These are phyloP conservation scores for Trichophyton simii DNA, from an alignment of 2,329 filamentous ascomycete genomes.

Conservation along the genomic window DNA sequence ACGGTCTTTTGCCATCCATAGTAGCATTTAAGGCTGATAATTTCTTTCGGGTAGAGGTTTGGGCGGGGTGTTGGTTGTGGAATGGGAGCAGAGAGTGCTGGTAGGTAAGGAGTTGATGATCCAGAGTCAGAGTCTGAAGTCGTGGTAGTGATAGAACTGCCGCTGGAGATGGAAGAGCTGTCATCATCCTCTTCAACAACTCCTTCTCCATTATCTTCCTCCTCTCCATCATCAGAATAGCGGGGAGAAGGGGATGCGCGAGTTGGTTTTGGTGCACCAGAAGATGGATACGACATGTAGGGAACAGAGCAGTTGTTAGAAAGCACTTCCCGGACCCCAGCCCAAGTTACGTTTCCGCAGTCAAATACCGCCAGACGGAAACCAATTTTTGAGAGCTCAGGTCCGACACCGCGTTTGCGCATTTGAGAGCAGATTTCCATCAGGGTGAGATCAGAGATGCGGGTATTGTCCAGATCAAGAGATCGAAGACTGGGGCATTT, in stretches of 20 bases:
- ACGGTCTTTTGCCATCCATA: slow-evolving; percentile 93
- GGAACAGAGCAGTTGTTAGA: slow-evolving; percentile 68
- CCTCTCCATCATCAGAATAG: neutral
- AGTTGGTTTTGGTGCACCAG: slow-evolving; percentile 24
- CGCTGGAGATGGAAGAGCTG: neutral
- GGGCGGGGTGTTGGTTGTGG: neutral
- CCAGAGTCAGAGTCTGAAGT: neutral
- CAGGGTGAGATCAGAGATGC: slow-evolving; percentile 73
- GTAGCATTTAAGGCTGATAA: slow-evolving; percentile 83
- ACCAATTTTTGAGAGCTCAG: slow-evolving; percentile 44
- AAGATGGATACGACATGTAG: slow-evolving; percentile 31
- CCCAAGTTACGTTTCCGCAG: slow-evolving; percentile 85
- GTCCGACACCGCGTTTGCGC: slow-evolving; percentile 48
- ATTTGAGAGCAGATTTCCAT: slow-evolving; percentile 76
- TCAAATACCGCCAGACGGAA: slow-evolving; percentile 77
- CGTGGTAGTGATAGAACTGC: slow-evolving; percentile 1
- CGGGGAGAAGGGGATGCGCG: slow-evolving; percentile 10
- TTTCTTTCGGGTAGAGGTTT: slow-evolving; percentile 57
- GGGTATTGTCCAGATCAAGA: slow-evolving; percentile 85
- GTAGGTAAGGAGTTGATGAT: neutral
- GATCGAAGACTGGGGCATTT: slow-evolving; percentile 56
- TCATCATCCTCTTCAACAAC: neutral
- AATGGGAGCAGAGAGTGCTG: neutral
- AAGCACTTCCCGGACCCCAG: slow-evolving; percentile 73
- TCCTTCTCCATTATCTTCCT: neutral